Conservation (phyloP, 495 filamentous ascomycete species). For the Pseudevernia furfuracea region DNA sequence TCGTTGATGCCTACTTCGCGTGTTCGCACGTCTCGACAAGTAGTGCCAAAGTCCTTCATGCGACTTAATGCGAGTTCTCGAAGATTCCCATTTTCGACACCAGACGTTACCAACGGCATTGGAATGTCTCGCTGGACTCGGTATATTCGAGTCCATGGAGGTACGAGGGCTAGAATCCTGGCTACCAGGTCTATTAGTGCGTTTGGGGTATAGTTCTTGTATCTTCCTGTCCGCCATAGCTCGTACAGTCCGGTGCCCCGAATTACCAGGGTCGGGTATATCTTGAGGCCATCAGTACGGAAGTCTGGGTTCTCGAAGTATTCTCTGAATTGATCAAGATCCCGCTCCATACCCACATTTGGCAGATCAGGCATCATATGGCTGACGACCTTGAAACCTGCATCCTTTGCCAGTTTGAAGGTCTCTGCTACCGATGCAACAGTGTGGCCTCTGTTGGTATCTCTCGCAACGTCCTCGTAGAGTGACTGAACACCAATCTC, state of each 20-base stretch:
- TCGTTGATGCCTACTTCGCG: slow-evolving; percentile 97
- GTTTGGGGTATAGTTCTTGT: slow-evolving; percentile 98
- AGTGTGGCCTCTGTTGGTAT: slow-evolving; percentile 95
- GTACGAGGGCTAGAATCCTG: slow-evolving; percentile 85
- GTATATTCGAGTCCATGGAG: slow-evolving; percentile 98
- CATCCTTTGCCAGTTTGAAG: slow-evolving; percentile 90
- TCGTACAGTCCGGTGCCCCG: slow-evolving; percentile 96
- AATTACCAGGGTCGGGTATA: slow-evolving; percentile 96
- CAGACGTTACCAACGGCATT: slow-evolving; percentile 94
- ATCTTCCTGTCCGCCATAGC: slow-evolving; percentile 90
- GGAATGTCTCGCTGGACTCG: slow-evolving; percentile 97
- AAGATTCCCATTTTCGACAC: slow-evolving; percentile 95
- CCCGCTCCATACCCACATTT: slow-evolving; percentile 96
- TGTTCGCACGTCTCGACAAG: slow-evolving; percentile 94
- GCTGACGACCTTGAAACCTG: slow-evolving; percentile 95
- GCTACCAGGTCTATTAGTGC: slow-evolving; percentile 91
- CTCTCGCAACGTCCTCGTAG: slow-evolving; percentile 96
- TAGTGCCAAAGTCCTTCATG: slow-evolving; percentile 98
- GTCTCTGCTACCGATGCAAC: slow-evolving; percentile 91
- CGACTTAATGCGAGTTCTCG: slow-evolving; percentile 84
- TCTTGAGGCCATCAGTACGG: slow-evolving; percentile 95
- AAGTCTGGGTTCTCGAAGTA: slow-evolving; percentile 97
- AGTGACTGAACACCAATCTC: slow-evolving; percentile 94
- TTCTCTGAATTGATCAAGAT: slow-evolving; percentile 91
- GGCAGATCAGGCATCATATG: slow-evolving; percentile 99